phyloP scores from a whole-genome alignment of 1,284 basidiomycete genomes.

The Apiotrichum brassicae region DNA sequence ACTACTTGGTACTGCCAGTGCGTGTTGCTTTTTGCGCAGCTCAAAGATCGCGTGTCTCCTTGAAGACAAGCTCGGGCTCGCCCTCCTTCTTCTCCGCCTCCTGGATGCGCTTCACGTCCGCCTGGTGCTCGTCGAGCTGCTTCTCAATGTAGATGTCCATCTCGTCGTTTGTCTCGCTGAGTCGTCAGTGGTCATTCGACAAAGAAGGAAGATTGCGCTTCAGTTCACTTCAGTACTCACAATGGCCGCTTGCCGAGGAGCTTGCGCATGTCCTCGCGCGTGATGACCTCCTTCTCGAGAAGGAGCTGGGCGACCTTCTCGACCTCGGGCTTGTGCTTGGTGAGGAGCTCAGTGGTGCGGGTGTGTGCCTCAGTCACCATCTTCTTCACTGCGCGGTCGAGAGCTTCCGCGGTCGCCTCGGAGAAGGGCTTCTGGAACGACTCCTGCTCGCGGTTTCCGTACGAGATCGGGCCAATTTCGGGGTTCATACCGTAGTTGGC shows the following conservation, averaged over 20 bases:
- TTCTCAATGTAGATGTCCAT: conserved; percentile 87
- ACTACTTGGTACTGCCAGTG: too few species aligned
- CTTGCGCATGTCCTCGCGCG: conserved; percentile 53
- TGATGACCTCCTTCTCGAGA: conserved; percentile 91
- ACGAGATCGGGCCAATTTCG: conserved; percentile 90
- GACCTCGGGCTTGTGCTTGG: conserved; percentile 75
- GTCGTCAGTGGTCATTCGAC: too few species aligned
- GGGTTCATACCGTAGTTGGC: conserved; percentile 97
- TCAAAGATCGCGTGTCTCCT: background rate
- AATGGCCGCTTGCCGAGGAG: conserved; percentile 37
- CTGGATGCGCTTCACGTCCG: conserved; percentile 11
- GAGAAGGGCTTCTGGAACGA: conserved; percentile 96
- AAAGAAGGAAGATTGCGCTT: too few species aligned
- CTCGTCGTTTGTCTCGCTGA: conserved; percentile 55
- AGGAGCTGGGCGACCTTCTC: conserved; percentile 89
- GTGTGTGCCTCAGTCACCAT: conserved; percentile 87
- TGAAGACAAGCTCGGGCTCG: conserved; percentile 2
- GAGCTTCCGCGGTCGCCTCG: conserved; percentile 90
- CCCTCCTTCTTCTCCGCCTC: conserved; percentile 7
- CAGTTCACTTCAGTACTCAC: background rate
- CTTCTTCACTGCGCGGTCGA: conserved; percentile 83
- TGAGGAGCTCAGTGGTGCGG: conserved; percentile 76
- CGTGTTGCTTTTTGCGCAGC: background rate
- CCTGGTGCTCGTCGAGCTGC: conserved; percentile 41
- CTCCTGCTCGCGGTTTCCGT: conserved; percentile 79